Conservation (phyloP, 345 rosid genomes). For the Melaleuca quinquenervia region DNA sequence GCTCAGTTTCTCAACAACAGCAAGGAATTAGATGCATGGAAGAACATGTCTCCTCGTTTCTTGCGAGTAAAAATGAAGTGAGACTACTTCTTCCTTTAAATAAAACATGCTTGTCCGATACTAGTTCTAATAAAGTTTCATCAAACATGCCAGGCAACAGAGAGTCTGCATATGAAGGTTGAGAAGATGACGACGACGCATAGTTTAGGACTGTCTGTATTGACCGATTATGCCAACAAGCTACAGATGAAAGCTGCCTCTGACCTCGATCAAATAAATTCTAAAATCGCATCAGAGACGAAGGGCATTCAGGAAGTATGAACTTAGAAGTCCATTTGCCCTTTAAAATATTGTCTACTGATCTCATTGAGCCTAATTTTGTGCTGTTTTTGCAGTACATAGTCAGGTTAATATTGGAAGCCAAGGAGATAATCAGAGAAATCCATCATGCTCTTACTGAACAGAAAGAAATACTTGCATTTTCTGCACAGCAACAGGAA, state of each 20-base stretch:
- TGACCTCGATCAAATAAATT: constrained; percentile 38
- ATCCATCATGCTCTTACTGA: constrained; percentile 46
- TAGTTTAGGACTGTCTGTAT: constrained; percentile 36
- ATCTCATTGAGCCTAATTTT: not conserved
- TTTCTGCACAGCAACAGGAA: constrained; percentile 54
- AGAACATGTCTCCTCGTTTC: constrained; percentile 49
- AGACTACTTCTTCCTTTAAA: constrained; percentile 3
- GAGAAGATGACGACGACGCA: constrained; percentile 39
- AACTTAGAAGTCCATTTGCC: not conserved
- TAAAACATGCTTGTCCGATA: not conserved
- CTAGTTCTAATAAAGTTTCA: not conserved
- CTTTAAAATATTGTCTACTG: not conserved
- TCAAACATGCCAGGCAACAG: constrained; percentile 47
- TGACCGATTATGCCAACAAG: constrained; percentile 43
- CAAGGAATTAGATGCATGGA: constrained; percentile 74
- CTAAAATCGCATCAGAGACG: constrained; percentile 30
- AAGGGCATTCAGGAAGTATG: constrained; percentile 49
- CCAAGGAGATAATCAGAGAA: constrained; percentile 36
- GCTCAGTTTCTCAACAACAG: constrained; percentile 81
- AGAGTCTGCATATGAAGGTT: constrained; percentile 42
- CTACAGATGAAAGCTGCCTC: constrained; percentile 41
- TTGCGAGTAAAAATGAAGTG: constrained; percentile 80
- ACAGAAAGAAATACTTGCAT: constrained; percentile 49
- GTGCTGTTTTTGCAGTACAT: constrained; percentile 39
- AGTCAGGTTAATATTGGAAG: constrained; percentile 32